Conservation (phyloP, 352 stramenopile species). For the Pythium vanterpoolii region DNA sequence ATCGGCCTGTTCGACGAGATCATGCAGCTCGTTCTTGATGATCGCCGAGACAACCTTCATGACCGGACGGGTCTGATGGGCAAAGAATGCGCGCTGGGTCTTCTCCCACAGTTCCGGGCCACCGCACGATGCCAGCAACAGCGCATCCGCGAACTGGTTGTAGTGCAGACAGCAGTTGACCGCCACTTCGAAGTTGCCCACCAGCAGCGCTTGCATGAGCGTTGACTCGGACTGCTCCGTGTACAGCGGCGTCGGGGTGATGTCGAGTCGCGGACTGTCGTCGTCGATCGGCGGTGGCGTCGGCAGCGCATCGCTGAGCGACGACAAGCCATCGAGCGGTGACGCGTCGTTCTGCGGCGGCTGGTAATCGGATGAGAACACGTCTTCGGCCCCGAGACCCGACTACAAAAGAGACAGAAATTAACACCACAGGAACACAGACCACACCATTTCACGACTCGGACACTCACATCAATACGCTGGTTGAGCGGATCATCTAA, state of each 20-base stretch:
- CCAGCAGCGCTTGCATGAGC: conserved; percentile 94
- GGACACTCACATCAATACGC: conserved; percentile 64
- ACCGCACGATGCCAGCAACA: conserved; percentile 92
- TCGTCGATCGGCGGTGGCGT: conserved; percentile 51
- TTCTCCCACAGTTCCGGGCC: conserved; percentile 95
- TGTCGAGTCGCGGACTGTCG: conserved; percentile 69
- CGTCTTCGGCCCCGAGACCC: conserved; percentile 62
- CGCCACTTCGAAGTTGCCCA: conserved; percentile 97
- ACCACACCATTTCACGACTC: not conserved
- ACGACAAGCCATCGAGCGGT: conserved; percentile 30
- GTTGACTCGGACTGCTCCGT: conserved; percentile 89
- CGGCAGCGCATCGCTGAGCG: conserved; percentile 38
- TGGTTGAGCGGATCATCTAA: conserved; percentile 44
- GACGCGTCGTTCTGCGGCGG: not conserved
- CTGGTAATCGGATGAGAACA: conserved; percentile 72
- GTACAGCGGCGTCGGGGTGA: conserved; percentile 63
- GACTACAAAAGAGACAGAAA: conserved; percentile 28
- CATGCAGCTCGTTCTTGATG: conserved; percentile 92
- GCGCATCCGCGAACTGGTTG: conserved; percentile 94
- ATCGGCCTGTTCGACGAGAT: conserved; percentile 86
- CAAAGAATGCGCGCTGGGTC: conserved; percentile 95
- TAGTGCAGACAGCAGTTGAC: conserved; percentile 96
- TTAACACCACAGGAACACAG: not conserved
- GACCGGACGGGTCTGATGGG: conserved; percentile 88
- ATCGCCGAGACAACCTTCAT: conserved; percentile 95